Evolutionary conservation across 176 grass and related monocot genomes (phyloP).

Genomic region (Chrysopogon serrulatus): DNA sequence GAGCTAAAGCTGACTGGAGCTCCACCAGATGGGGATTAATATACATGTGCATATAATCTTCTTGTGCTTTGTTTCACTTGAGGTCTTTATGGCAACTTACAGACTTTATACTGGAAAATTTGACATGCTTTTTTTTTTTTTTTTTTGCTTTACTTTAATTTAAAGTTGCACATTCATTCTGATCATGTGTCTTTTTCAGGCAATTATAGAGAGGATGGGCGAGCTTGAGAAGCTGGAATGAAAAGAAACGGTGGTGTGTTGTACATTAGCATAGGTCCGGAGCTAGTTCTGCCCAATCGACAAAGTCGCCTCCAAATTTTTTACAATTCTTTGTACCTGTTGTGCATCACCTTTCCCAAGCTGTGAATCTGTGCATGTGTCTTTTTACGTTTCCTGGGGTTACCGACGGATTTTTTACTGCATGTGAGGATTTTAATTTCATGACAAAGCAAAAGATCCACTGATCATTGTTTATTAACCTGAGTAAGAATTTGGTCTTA

Average conservation of each 20-base stretch:
- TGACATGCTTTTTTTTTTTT: neutral
- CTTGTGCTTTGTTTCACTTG: neutral
- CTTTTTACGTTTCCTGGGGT: neutral
- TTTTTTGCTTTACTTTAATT: neutral
- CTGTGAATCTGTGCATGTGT: neutral
- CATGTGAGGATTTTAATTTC: neutral
- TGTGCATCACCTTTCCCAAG: neutral
- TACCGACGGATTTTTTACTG: neutral
- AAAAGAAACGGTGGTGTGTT: constrained; percentile 2
- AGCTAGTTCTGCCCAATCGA: neutral
- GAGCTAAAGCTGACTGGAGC: neutral
- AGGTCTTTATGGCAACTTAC: neutral
- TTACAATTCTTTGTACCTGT: constrained; percentile 42
- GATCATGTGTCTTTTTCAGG: constrained; percentile 28
- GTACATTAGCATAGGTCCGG: neutral
- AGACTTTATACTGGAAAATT: neutral
- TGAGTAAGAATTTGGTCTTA: neutral
- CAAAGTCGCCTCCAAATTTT: neutral
- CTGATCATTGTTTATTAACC: too few relatives aligned
- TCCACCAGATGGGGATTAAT: neutral
- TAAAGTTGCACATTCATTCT: neutral
- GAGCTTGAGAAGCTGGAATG: constrained; percentile 60
- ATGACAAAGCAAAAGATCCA: neutral
- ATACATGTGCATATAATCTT: neutral
- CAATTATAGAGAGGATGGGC: constrained; percentile 65